Evolutionary conservation across 108 stramenopile species (phyloP).

Genomic region (Nitzschia sp.): DNA sequence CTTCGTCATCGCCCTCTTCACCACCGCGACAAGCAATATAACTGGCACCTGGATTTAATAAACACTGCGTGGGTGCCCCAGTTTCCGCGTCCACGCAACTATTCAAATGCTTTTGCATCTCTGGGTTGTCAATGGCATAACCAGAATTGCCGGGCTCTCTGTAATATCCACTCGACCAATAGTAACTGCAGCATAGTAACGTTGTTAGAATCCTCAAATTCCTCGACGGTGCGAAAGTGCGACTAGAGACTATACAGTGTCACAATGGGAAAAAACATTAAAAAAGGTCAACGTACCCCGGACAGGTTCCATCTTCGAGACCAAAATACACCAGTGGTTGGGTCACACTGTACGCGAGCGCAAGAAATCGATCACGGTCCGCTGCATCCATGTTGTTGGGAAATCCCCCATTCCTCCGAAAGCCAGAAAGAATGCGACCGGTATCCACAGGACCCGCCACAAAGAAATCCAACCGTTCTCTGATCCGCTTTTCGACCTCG

Average conservation of each 20-base stretch:
- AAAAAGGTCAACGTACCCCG: constrained; percentile 13
- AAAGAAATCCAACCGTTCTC: constrained; percentile 27
- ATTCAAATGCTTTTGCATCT: constrained; percentile 25
- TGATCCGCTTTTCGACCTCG: constrained; percentile 34
- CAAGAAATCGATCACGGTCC: constrained; percentile 33
- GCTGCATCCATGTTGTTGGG: constrained; percentile 23
- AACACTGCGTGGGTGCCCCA: constrained; percentile 16
- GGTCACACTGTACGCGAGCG: constrained; percentile 11
- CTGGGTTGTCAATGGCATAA: constrained; percentile 20
- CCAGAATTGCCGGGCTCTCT: constrained; percentile 40
- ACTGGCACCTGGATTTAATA: constrained; percentile 8
- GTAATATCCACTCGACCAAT: constrained; percentile 17
- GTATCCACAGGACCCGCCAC: constrained; percentile 15
- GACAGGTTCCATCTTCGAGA: constrained; percentile 37
- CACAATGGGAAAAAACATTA: neutral
- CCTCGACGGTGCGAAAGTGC: neutral
- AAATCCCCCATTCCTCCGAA: constrained; percentile 28
- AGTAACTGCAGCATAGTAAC: constrained; percentile 8
- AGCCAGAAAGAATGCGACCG: constrained; percentile 4
- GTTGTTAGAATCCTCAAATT: no score
- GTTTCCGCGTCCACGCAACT: constrained; percentile 21
- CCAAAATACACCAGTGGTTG: constrained; percentile 22
- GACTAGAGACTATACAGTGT: constrained; percentile 4
- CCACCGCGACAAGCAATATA: constrained; percentile 25
- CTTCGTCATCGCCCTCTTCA: neutral